Base-by-base conservation (phyloP, 2,329 filamentous ascomycete genomes). In the Apiospora marii region DNA sequence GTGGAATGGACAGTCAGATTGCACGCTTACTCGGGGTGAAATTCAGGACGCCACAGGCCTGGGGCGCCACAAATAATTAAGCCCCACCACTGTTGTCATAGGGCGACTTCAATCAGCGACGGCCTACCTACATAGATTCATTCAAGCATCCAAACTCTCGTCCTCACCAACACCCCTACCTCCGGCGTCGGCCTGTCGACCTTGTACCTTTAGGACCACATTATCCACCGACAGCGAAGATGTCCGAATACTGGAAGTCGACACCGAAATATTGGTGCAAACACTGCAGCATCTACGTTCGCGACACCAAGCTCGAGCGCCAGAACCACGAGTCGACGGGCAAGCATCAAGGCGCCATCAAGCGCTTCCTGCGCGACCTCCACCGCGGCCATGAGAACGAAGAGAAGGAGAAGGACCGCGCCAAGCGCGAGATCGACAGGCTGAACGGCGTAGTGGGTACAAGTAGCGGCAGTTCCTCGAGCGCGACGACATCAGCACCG, bases 171-270 rank as follows among this genome's bases (percentile, higher is more conserved):
- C 58, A 41, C 34, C 34, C 58, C n/a, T 41, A 13, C 22, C 34
- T 64, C 34, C 58, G 10, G 30, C 30, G 22, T 6, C 34, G 19
- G 41, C n/a, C n/a, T 22, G 19, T 16, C 19, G 14, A 41, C 34
- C 30, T 24, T 22, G 34, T 13, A 24, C 13, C 22, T 24, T 10
- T 14, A 64, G 58, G 22, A n/a, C 4, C 19, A 12, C 13, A 34
- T 12, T 24, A 12, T 6, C 10, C 3, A 64, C 34, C 30, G 34
- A 41, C 13, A 24, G 19, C 34, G 58, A 64, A 48, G 68, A 98
- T 99, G 96, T 92, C 96, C 0, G 96, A 98, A 87, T 97, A 98
- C 85, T 98, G 96, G 96, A 98, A 98, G 82, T 98, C 96, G 27
- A 98, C 95, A 82, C 95, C 95, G 7, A 96, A 93, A 81, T 97